These are phyloP conservation scores for Zostera marina DNA, from an alignment of 116 monocot species.

Conservation along the genomic window DNA sequence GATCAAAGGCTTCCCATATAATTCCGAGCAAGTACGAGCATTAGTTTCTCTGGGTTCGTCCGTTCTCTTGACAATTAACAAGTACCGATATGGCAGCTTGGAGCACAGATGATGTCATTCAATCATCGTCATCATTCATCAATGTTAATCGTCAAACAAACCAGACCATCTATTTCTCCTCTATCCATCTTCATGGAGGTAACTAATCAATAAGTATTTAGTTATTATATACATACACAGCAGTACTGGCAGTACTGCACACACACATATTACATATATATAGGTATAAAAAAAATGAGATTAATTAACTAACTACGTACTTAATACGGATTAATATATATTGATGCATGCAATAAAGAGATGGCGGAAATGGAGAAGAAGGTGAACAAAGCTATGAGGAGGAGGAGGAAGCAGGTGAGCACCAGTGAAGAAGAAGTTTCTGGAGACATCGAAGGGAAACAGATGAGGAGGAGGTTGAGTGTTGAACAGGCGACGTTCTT, in stretches of 20 bases:
- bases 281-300: too few relatives aligned
- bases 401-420: slow-evolving; percentile 15
- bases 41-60: too few relatives aligned
- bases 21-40: too few relatives aligned
- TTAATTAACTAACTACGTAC: background rate
- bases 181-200: slow-evolving; percentile 2
- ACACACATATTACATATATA: too few relatives aligned
- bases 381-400: background rate
- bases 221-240: too few relatives aligned
- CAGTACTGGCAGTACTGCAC: too few relatives aligned
- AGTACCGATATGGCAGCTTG: too few relatives aligned
- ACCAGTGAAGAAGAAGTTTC: slow-evolving; percentile 3
- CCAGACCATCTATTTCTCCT: background rate
- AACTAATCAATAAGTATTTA: too few relatives aligned
- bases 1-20: too few relatives aligned
- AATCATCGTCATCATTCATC: background rate
- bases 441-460: slow-evolving; percentile 4
- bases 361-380: slow-evolving; percentile 15
- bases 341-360: background rate
- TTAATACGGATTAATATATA: too few relatives aligned
- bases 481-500: slow-evolving; percentile 32
- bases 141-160: background rate
- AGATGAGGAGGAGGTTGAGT: slow-evolving; percentile 30
- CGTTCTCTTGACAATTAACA: too few relatives aligned
- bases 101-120: too few relatives aligned